These are phyloP conservation scores for Leccinum disarticulatum DNA, from an alignment of 768 basidiomycete genomes.

Conservation along the genomic window DNA sequence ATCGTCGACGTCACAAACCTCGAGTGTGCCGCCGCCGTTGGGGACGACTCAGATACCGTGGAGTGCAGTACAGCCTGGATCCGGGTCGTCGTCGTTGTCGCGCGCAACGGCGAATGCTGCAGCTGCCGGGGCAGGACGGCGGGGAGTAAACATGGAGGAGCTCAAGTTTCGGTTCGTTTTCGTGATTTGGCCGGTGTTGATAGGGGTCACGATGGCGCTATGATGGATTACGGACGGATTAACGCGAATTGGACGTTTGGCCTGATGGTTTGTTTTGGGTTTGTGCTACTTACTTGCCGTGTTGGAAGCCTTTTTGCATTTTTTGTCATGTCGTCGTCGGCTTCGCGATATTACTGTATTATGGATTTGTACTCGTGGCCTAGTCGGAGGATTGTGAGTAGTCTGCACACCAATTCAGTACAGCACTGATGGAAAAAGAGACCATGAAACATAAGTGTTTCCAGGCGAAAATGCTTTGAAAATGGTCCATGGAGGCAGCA, in stretches of 20 bases:
- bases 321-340: not conserved
- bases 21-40: slow-evolving; percentile 10
- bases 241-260: not conserved
- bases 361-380: not conserved
- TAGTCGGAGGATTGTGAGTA: no score
- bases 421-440: no score
- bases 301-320: not conserved
- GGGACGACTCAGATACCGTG: slow-evolving; percentile 6
- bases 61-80: not conserved
- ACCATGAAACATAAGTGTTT: no score
- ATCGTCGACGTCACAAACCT: not conserved
- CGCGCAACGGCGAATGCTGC: slow-evolving; percentile 16
- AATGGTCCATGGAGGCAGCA: no score
- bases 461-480: no score
- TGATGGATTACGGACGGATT: slow-evolving; percentile 20
- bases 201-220: slow-evolving; percentile 57
- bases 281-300: not conserved
- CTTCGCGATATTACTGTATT: not conserved
- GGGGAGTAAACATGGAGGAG: slow-evolving; percentile 33
- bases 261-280: not conserved
- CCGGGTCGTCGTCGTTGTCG: slow-evolving; percentile 2
- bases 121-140: slow-evolving; percentile 7
- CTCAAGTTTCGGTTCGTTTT: slow-evolving; percentile 49
- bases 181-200: slow-evolving; percentile 54
- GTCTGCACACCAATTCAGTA: no score